Evolutionary conservation across 345 rosid genomes (phyloP), one percentile per base, ranked within the genome.

Genomic region (Pistacia integerrima): DNA sequence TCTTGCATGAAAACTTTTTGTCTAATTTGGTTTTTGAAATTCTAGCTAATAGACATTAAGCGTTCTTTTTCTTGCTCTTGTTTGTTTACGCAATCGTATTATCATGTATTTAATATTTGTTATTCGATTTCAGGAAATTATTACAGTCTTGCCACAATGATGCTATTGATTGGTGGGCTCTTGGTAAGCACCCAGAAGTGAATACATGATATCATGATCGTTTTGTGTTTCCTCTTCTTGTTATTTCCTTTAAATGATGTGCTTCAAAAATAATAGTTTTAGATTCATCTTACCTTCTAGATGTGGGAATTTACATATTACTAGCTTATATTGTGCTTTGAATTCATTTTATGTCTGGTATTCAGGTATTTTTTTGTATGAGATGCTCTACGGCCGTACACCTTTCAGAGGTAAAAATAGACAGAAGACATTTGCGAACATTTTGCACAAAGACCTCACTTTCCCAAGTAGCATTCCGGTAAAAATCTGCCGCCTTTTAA

Each of bases 391-490:
- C n/a, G 99, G 98, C 7, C 97, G 97, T 10, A 96, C 98, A 28
- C 98, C 99, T 73, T 96, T 93, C 83, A 86, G 98, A 78, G 98
- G 99, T 41, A 96, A 96, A 87, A 96, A 96, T 72, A 89, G 99
- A 85, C 98, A 93, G 74, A 96, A 86, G 93, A 93, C 99, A 64
- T 96, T 93, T 86, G 85, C 91, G 79, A 96, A 96, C 88, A 90
- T 96, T 79, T 87, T 96, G 87, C 88, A 81, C 89, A 96, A 96
- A 85, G 97, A 93, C 83, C 97, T 96, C 62, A 92, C 98, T 4
- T 93, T 93, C 75, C 99, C 99, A 1, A 96, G 97, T 70, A 92
- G 98, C 90, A 96, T 96, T 69, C 93, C 92, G 70, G 99, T 96
- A 87, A 77, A 69, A 1, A 46, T 18, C 12, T 28, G 3, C 17